Evolutionary conservation across 2,329 filamentous ascomycete species (phyloP), one percentile per base, ranked within the genome.

Genomic region (Hypoxylon sp.): DNA sequence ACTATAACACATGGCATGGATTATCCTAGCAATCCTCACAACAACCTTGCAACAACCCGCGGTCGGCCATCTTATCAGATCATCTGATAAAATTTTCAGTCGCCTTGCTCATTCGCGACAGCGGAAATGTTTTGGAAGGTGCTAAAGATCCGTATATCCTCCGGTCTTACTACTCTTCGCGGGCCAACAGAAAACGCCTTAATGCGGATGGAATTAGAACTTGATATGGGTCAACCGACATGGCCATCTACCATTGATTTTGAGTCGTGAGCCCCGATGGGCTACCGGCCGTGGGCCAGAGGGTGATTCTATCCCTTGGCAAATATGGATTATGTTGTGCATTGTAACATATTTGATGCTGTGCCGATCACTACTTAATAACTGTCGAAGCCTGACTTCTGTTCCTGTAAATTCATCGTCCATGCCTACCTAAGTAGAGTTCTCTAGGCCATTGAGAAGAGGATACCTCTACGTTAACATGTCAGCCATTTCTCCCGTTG

Each of bases 81-180:
- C 13, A 73, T 73, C 71, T 68, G 70, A 73, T 71, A 71, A 68
- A 69, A 63, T 51, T 72, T 70, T 60, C 60, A 36, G 34, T 13
- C 21, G 17, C 59, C 46, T 49, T 48, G 48, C 63, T 61, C 50
- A 41, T 59, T 52, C 34, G 52, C 19, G 28, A 43, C 23, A 14
- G 46, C 17, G 56, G 49, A 17, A 32, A 41, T 49, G 13, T 60
- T 58, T 63, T 45, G 52, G 66, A 69, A 67, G 68, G 60, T 48
- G 43, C 21, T 30, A 56, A 52, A 53, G 51, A 45, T 38, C 43
- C 30, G 19, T 19, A 45, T 14, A 14, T 5, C 11, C 21, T 13
- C 34, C 59, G 59, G 59, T 38, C 28, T 38, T 50, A 48, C 38
- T 68, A 55, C 32, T 38, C 19, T 36, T 36, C 30, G 5, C 21